Conservation (phyloP, 2,329 filamentous ascomycete genomes). For the Mycocentrospora acerina region DNA sequence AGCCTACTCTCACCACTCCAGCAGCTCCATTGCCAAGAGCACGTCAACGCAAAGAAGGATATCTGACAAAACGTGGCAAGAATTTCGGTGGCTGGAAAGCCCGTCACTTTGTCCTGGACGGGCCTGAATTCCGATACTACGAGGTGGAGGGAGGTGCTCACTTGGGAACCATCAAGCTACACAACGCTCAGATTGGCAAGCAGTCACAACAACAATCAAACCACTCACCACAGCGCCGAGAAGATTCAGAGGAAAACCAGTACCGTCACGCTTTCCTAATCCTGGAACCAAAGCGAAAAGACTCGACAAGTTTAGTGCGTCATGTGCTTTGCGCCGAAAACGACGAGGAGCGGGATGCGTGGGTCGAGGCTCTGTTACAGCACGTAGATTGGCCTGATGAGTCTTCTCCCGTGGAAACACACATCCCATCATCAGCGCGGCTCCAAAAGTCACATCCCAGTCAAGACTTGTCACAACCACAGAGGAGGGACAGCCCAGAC, state of each 20-base stretch:
- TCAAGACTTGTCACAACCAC: slow-evolving; percentile 30
- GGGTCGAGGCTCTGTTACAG: slow-evolving; percentile 86
- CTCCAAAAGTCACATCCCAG: slow-evolving; percentile 45
- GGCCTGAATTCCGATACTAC: slow-evolving; percentile 80
- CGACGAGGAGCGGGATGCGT: slow-evolving; percentile 86
- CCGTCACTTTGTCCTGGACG: slow-evolving; percentile 69
- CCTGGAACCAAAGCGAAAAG: slow-evolving; percentile 93
- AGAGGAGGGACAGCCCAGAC: slow-evolving; percentile 44
- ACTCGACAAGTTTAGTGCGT: slow-evolving; percentile 81
- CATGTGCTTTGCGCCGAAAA: slow-evolving; percentile 96
- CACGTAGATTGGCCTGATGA: slow-evolving; percentile 76
- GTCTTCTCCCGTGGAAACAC: slow-evolving; percentile 49
- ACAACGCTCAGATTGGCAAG: slow-evolving; percentile 89
- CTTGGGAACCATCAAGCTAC: slow-evolving; percentile 88
- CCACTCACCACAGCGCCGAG: slow-evolving; percentile 62
- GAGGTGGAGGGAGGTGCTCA: slow-evolving; percentile 88
- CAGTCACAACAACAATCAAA: slow-evolving; percentile 67
- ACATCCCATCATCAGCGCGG: slow-evolving; percentile 18
- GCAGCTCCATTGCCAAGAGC: slow-evolving; percentile 46
- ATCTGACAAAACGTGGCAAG: slow-evolving; percentile 94
- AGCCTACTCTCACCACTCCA: slow-evolving; percentile 49
- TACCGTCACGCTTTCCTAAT: slow-evolving; percentile 96
- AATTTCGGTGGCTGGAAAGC: slow-evolving; percentile 99
- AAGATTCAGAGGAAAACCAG: slow-evolving; percentile 85
- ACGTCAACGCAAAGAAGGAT: slow-evolving; percentile 79